Base-by-base conservation (phyloP, 345 rosid species). In the Acer negundo region DNA sequence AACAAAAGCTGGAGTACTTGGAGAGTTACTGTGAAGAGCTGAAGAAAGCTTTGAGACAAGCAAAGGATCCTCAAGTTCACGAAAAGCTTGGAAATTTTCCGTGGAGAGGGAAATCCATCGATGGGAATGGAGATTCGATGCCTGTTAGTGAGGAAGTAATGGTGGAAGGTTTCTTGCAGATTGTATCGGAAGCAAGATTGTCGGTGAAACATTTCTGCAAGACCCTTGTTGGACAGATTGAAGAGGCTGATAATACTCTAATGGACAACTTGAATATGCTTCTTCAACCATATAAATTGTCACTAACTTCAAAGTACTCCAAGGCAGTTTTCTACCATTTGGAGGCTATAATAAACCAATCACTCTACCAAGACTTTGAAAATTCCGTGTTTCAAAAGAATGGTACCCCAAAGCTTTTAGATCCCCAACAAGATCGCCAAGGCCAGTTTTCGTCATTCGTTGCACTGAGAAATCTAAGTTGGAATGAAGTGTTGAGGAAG, bases 121-220 rank as follows among this genome's bases (percentile, higher is more conserved):
- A 83, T 67, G 87, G 63, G 55, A 77, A 79, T 2, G 85, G 56
- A 63, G 88, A 87, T 44, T 11, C 69, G 79, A 88, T 92, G 91
- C 97, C 98, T 2, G 99, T 95, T 17, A 91, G 85, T 49, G 94
- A 92, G 72, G 99, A 96, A 31, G 97, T 86, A 61, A 92, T 92
- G 97, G 91, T 90, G 46, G 99, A 94, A 79, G 95, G 94, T 3
- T 96, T 96, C 86, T 83, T 96, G 80, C 98, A 96, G 87, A 86
- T 93, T 28, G 99, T 92, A 73, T 91, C 98, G 0, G 99, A 96
- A 87, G 89, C 99, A 70, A 91, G 97, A 87, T 82, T 92, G 67
- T 96, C 99, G 1, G 88, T 96, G 73, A 96, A 92, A 49, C 98
- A 94, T n/a, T 94, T 96, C 85, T 92, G 95, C 87, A 94, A 92